Conservation (phyloP, 495 filamentous ascomycete genomes). For the Lentithecium fluviatile region DNA sequence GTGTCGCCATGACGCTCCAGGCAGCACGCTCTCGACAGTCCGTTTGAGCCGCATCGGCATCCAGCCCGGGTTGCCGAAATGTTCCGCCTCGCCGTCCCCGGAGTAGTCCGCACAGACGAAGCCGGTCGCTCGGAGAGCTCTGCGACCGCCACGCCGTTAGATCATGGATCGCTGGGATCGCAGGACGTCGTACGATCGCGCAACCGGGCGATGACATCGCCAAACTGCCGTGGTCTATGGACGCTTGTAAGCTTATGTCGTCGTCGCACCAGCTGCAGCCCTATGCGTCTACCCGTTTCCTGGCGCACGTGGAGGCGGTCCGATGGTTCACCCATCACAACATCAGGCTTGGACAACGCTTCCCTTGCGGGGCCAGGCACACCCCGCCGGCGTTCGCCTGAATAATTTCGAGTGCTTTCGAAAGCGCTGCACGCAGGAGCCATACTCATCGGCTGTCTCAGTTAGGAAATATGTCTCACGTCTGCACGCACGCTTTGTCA, state of each 20-base stretch:
- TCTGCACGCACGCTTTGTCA: constrained; percentile 8
- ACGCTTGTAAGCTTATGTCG: constrained; percentile 27
- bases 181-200: constrained; percentile 16
- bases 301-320: constrained; percentile 31
- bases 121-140: constrained; percentile 7
- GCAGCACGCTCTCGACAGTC: too few species aligned
- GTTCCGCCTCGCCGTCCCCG: neutral
- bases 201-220: constrained; percentile 6
- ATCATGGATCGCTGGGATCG: constrained; percentile 20
- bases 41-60: neutral
- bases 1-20: too few species aligned
- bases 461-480: constrained; percentile 30
- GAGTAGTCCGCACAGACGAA: constrained; percentile 10
- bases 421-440: too few species aligned
- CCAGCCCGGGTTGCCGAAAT: neutral
- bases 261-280: constrained; percentile 26
- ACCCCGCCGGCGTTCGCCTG: neutral
- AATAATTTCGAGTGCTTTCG: too few species aligned
- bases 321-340: constrained; percentile 23
- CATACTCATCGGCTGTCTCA: too few species aligned
- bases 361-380: neutral
- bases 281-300: constrained; percentile 32
- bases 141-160: constrained; percentile 10
- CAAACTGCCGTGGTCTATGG: constrained; percentile 10
- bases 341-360: neutral